A percentile compares a stretch with the other conserved stretches of the same genome.
phyloP scores from a whole-genome alignment of 2,329 filamentous ascomycete species.

The Didymella arachidicola region DNA sequence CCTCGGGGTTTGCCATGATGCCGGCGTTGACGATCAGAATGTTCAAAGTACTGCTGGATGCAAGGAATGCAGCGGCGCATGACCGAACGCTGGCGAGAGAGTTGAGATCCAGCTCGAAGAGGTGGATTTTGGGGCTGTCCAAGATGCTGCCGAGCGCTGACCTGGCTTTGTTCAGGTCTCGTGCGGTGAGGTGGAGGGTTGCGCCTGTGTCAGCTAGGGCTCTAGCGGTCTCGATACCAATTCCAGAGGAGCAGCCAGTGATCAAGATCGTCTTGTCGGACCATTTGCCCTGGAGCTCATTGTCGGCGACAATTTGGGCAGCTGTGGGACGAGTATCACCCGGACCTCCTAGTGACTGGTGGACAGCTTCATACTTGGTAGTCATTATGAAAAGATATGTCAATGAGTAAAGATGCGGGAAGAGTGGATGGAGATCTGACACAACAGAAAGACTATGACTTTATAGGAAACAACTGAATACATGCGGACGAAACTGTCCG shows the following conservation, averaged over 20 bases:
- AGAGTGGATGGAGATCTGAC: neutral
- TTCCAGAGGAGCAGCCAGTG: conserved; percentile 39
- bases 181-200: neutral
- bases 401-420: neutral
- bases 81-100: neutral
- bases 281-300: neutral
- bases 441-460: neutral
- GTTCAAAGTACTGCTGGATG: neutral
- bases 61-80: neutral
- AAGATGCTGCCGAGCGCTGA: neutral
- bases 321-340: conserved; percentile 1
- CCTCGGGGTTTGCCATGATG: neutral
- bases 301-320: neutral
- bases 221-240: conserved; percentile 39
- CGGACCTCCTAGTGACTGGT: neutral
- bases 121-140: neutral
- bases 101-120: neutral
- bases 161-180: neutral
- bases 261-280: conserved; percentile 36
- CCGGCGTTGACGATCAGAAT: neutral
- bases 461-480: neutral
- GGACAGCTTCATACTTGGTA: neutral
- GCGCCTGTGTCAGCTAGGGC: conserved; percentile 56
- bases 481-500: neutral
- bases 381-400: neutral